Evolutionary conservation across 768 basidiomycete species (phyloP).

Genomic region (Termitomyces sp.): DNA sequence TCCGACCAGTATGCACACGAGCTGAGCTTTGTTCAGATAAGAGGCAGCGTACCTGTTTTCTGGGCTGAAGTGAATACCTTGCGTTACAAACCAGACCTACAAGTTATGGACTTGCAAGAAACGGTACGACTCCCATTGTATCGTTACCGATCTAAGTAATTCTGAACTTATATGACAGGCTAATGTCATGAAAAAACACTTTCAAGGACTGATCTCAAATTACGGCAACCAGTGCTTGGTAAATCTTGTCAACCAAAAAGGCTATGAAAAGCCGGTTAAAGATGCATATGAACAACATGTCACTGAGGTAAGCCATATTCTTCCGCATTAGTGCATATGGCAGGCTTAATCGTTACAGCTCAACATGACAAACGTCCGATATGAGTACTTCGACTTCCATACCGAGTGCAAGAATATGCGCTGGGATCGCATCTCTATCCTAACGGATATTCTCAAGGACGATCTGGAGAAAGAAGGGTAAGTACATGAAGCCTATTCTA

Average conservation of each 20-base stretch:
- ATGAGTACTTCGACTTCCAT: constrained; percentile 97
- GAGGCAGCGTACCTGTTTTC: constrained; percentile 90
- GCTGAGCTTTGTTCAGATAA: constrained; percentile 87
- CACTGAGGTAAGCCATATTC: constrained; percentile 40
- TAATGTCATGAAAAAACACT: constrained; percentile 65
- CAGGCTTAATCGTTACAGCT: constrained; percentile 33
- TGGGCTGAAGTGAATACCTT: constrained; percentile 97
- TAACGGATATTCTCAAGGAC: constrained; percentile 71
- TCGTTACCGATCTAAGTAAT: background rate
- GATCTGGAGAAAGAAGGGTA: constrained; percentile 69
- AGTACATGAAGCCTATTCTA: constrained; percentile 10
- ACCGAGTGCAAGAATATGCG: constrained; percentile 91
- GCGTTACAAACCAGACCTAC: constrained; percentile 93
- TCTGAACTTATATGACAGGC: constrained; percentile 35
- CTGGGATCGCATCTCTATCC: constrained; percentile 84
- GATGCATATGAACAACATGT: constrained; percentile 87
- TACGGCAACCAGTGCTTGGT: constrained; percentile 82
- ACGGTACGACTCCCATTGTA: constrained; percentile 47
- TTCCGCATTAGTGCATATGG: constrained; percentile 1
- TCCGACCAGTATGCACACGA: constrained; percentile 48
- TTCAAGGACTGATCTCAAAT: constrained; percentile 60
- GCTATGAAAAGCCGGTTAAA: constrained; percentile 89
- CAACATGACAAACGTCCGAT: constrained; percentile 64
- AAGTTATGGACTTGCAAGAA: constrained; percentile 88
- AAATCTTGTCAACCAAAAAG: constrained; percentile 91